Conservation (phyloP, 164 flowering plant genomes). For the Macadamia tetraphylla region DNA sequence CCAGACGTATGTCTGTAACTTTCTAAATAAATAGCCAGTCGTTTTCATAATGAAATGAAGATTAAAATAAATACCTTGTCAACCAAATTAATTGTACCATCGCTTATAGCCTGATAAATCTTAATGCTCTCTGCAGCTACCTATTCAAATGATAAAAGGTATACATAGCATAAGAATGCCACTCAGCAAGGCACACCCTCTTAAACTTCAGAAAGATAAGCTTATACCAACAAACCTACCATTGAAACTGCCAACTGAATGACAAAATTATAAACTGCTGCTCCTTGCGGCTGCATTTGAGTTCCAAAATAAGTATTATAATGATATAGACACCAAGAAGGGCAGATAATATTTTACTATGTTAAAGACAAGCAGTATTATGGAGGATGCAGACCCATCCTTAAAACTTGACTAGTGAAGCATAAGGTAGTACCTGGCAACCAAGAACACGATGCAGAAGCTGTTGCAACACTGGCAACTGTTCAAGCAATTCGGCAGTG, state of each 20-base stretch:
- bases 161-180: conserved; percentile 1
- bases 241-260: conserved; percentile 84
- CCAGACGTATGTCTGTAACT: neutral
- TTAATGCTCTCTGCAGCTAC: conserved; percentile 90
- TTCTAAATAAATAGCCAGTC: neutral
- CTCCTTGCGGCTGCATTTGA: conserved; percentile 88
- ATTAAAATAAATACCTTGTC: conserved; percentile 68
- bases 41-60: neutral
- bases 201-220: neutral
- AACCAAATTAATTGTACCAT: conserved; percentile 82
- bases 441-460: conserved; percentile 77
- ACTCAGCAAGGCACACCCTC: neutral
- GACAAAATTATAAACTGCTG: conserved; percentile 69
- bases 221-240: conserved; percentile 35
- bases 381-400: neutral
- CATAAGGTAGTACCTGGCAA: conserved; percentile 60
- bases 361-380: neutral
- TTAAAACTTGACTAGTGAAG: neutral
- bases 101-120: conserved; percentile 81
- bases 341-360: conserved; percentile 1
- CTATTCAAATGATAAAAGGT: conserved; percentile 30
- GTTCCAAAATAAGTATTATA: neutral
- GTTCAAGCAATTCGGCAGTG: conserved; percentile 83
- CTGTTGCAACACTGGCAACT: conserved; percentile 89
- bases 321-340: neutral